These are phyloP conservation scores for Elaeagnus macrophylla DNA, from an alignment of 306 rosid genomes.

Conservation along the genomic window DNA sequence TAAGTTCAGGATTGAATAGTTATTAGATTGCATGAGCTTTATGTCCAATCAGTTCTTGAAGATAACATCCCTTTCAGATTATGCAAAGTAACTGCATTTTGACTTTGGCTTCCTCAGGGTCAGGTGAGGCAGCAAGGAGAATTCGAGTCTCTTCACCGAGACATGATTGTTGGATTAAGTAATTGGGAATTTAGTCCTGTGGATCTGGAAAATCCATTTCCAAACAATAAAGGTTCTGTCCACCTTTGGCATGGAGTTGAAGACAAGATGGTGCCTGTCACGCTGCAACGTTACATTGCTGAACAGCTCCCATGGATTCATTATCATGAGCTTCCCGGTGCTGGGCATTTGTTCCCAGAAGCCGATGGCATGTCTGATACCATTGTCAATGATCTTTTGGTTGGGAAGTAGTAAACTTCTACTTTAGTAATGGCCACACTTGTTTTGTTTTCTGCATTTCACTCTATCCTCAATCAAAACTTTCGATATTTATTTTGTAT, in stretches of 20 bases:
- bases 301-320: constrained; percentile 71
- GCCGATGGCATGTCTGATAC: constrained; percentile 44
- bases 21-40: neutral
- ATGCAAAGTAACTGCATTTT: neutral
- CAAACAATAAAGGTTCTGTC: constrained; percentile 51
- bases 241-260: constrained; percentile 93
- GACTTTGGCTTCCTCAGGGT: constrained; percentile 34
- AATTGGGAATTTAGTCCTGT: constrained; percentile 76
- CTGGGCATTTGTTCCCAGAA: constrained; percentile 53
- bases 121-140: constrained; percentile 64
- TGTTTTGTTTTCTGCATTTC: too few species aligned
- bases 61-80: neutral
- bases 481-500: too few species aligned
- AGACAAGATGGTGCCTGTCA: constrained; percentile 49
- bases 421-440: neutral
- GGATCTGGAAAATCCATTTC: constrained; percentile 69
- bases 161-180: constrained; percentile 55
- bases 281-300: constrained; percentile 44
- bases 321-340: constrained; percentile 70
- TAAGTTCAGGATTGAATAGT: too few species aligned
- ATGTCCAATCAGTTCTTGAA: neutral
- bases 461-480: too few species aligned
- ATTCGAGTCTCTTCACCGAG: constrained; percentile 49
- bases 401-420: constrained; percentile 26
- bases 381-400: constrained; percentile 41